Evolutionary conservation across 129 eudicot genomes (phyloP).

Genomic region (Flaveria bidentis): DNA sequence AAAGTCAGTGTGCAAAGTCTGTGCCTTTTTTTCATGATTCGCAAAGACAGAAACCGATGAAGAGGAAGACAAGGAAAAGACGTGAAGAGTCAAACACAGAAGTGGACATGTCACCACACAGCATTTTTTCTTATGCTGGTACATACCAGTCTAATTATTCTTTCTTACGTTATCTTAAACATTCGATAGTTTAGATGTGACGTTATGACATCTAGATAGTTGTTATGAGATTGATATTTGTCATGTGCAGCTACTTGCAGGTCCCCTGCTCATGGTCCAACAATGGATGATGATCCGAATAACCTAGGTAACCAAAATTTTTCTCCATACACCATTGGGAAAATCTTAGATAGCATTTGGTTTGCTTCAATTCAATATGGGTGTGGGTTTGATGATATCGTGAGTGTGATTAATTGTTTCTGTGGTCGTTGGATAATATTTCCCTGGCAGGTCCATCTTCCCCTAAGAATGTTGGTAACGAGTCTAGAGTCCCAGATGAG

Average conservation of each 20-base stretch:
- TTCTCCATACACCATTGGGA: not conserved
- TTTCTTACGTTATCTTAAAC: not conserved
- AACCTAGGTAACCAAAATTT: conserved; percentile 42
- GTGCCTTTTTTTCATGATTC: conserved; percentile 39
- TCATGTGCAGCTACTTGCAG: conserved; percentile 52
- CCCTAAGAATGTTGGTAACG: conserved; percentile 35
- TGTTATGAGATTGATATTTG: conserved; percentile 12
- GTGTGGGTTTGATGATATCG: not conserved
- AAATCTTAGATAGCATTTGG: not conserved
- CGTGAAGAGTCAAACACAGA: conserved; percentile 49
- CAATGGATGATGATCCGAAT: conserved; percentile 37
- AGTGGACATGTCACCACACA: conserved; percentile 53
- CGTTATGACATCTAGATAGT: not conserved
- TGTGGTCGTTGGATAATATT: not conserved
- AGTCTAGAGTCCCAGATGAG: conserved; percentile 40
- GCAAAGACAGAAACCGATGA: conserved; percentile 42
- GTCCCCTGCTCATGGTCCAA: conserved; percentile 33
- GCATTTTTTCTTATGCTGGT: conserved; percentile 71
- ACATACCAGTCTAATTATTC: conserved; percentile 4
- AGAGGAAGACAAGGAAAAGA: conserved; percentile 66
- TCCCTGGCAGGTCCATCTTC: conserved; percentile 25
- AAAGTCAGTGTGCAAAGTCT: conserved; percentile 47
- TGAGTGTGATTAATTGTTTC: not conserved
- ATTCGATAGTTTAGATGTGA: not conserved
- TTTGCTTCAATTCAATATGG: not conserved